Evolutionary conservation across 441 rosid species (phyloP).

Genomic region (Hypseocharis bilobata): DNA sequence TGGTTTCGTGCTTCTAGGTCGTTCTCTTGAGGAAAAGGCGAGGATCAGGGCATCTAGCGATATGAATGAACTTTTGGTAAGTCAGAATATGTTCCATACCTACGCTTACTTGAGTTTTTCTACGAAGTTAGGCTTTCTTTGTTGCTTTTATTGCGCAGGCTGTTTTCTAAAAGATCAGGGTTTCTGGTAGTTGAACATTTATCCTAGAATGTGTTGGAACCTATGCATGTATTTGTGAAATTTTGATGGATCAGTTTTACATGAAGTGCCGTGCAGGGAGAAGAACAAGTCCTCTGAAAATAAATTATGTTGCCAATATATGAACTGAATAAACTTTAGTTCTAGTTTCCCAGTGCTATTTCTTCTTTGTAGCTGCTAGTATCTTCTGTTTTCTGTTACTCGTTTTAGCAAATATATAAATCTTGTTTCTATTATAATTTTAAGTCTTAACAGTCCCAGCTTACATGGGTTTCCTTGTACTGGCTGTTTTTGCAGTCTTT

Average conservation of each 20-base stretch:
- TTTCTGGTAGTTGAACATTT: no score
- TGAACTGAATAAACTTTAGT: not conserved
- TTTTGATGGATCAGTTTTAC: no score
- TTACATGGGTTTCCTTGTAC: not conserved
- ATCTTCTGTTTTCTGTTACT: not conserved
- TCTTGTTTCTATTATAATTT: no score
- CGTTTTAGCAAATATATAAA: no score
- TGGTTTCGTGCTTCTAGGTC: constrained; percentile 90
- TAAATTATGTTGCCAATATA: no score
- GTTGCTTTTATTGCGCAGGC: not conserved
- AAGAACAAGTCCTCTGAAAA: no score
- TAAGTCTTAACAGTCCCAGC: no score
- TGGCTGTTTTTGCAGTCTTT: constrained; percentile 60
- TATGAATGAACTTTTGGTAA: constrained; percentile 90
- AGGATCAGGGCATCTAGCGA: constrained; percentile 78
- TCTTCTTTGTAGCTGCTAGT: not conserved
- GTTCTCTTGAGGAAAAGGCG: constrained; percentile 84
- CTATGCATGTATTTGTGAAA: no score
- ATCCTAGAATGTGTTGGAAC: no score
- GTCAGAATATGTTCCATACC: constrained; percentile 18
- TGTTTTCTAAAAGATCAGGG: not conserved
- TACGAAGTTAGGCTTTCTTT: not conserved
- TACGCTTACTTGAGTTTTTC: not conserved
- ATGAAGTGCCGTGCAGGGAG: no score
- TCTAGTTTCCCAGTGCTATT: no score